phyloP scores from a whole-genome alignment of 2,329 filamentous ascomycete genomes.

The Capronia epimyces region DNA sequence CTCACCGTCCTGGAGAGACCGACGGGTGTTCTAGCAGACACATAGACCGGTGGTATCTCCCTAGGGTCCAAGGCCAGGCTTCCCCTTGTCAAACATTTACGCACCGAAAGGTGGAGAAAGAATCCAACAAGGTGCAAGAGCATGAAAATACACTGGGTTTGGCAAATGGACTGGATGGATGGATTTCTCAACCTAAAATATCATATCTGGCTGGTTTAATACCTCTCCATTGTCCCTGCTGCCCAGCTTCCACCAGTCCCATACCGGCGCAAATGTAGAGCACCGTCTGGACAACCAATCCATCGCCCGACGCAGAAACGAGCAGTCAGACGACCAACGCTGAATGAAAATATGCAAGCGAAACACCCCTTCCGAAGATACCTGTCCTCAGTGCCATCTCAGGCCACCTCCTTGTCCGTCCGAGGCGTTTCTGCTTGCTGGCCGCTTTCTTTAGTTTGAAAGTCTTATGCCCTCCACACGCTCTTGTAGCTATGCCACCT shows the following conservation, averaged over 20 bases:
- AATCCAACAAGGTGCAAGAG: too few species aligned
- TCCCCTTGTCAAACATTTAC: too few species aligned
- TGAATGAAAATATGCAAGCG: not conserved
- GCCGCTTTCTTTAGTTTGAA: not conserved
- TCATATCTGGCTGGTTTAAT: not conserved
- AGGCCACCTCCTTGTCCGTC: slow-evolving; percentile 28
- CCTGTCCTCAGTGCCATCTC: slow-evolving; percentile 27
- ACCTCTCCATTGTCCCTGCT: not conserved
- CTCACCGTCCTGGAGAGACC: too few species aligned
- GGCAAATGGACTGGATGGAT: not conserved
- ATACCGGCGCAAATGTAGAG: too few species aligned
- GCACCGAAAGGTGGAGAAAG: too few species aligned
- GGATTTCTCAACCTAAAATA: not conserved
- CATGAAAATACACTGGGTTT: not conserved
- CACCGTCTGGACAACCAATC: too few species aligned
- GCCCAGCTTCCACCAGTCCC: not conserved
- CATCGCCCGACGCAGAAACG: not conserved
- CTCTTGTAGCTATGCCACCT: not conserved
- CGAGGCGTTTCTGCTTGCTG: slow-evolving; percentile 17
- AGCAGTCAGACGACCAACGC: not conserved
- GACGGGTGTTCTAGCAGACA: too few species aligned
- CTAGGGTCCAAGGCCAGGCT: too few species aligned
- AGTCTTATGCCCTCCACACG: not conserved
- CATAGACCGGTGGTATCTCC: too few species aligned
- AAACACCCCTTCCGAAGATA: slow-evolving; percentile 18